These are phyloP conservation scores for Suhomyces guaymorum DNA, from an alignment of 1,139 yeast genomes.

Conservation along the genomic window DNA sequence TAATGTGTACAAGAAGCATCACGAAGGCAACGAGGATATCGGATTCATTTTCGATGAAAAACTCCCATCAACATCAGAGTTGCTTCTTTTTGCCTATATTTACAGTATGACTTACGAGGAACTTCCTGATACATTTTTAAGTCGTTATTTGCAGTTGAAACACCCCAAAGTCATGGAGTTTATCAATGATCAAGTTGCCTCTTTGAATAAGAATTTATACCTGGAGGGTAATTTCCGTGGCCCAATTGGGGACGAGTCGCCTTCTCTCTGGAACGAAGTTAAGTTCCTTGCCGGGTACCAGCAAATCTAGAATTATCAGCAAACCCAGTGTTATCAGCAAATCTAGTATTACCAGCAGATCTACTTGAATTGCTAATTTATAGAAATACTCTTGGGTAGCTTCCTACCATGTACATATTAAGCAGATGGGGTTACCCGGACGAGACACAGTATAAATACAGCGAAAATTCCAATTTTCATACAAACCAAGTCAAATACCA, in stretches of 20 bases:
- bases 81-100: slow-evolving; percentile 44
- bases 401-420: slow-evolving; percentile 6
- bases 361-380: too few relatives aligned
- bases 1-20: slow-evolving; percentile 9
- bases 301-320: background rate
- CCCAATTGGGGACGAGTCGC: slow-evolving; percentile 34
- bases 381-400: too few relatives aligned
- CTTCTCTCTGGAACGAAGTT: slow-evolving; percentile 40
- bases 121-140: slow-evolving; percentile 49
- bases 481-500: background rate
- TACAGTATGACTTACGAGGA: slow-evolving; percentile 32
- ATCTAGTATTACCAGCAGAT: too few relatives aligned
- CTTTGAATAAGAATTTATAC: slow-evolving; percentile 12
- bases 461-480: background rate
- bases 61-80: slow-evolving; percentile 28
- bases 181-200: slow-evolving; percentile 12
- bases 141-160: slow-evolving; percentile 30
- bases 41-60: slow-evolving; percentile 21
- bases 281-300: slow-evolving; percentile 21
- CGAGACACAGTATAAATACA: slow-evolving; percentile 1
- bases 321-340: too few relatives aligned
- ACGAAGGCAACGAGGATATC: slow-evolving; percentile 7
- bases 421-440: slow-evolving; percentile 15
- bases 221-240: slow-evolving; percentile 18
- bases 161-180: slow-evolving; percentile 26